Conservation (phyloP, 139 green algal species). For the Volvox reticuliferus region DNA sequence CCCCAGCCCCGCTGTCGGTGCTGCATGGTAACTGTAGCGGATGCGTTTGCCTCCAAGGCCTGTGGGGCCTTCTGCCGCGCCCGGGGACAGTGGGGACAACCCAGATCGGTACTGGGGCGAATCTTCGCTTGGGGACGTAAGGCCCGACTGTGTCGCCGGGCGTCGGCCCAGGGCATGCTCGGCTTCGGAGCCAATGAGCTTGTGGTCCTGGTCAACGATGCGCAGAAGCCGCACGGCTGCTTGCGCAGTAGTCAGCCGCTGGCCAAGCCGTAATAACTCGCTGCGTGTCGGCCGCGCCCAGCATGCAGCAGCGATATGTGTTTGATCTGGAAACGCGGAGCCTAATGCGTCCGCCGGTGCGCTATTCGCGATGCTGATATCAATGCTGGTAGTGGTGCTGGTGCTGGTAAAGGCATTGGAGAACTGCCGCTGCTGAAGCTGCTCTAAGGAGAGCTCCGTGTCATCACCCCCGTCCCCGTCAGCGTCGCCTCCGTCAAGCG, state of each 20-base stretch:
- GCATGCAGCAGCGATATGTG: background rate
- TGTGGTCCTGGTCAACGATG: background rate
- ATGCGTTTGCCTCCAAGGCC: no score
- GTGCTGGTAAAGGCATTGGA: conserved; percentile 12
- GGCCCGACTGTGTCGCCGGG: background rate
- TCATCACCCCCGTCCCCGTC: background rate
- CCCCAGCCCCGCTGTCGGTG: background rate
- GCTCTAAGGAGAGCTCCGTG: background rate
- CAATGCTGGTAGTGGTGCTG: background rate
- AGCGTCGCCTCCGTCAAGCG: background rate
- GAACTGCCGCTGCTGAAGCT: background rate
- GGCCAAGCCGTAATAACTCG: background rate
- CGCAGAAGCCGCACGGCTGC: conserved; percentile 11
- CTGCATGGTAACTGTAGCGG: no score
- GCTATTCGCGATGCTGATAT: background rate
- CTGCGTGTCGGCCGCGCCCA: background rate
- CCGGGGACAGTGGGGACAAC: no score
- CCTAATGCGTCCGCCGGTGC: background rate
- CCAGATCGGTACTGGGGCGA: no score
- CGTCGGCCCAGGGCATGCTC: background rate
- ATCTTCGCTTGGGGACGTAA: no score
- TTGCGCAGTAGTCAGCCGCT: background rate
- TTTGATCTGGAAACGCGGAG: background rate
- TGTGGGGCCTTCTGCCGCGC: no score
- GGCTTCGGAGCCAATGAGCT: background rate